A percentile compares a stretch with the other conserved stretches of the same genome.
phyloP scores from a whole-genome alignment of 257 asterid species.

The Apocynum venetum region DNA sequence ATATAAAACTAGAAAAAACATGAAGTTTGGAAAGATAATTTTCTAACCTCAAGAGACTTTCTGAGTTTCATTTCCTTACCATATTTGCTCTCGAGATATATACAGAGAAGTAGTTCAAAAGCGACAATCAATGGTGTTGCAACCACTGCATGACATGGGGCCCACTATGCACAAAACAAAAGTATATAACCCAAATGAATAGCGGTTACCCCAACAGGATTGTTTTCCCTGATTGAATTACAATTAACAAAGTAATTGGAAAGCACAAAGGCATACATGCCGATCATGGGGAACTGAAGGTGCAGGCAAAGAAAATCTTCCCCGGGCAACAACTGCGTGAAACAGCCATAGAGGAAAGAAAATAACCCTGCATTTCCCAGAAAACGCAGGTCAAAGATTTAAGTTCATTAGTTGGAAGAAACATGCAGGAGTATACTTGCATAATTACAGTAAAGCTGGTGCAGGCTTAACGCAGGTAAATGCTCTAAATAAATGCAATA shows the following conservation, averaged over 20 bases:
- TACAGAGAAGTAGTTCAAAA: slow-evolving; percentile 95
- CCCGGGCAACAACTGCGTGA: slow-evolving; percentile 92
- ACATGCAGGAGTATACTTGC: not conserved
- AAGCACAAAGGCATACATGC: slow-evolving; percentile 53
- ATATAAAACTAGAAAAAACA: not conserved
- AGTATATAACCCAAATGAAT: slow-evolving; percentile 5
- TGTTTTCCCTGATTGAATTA: slow-evolving; percentile 15
- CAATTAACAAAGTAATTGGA: slow-evolving; percentile 10
- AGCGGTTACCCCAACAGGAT: slow-evolving; percentile 15
- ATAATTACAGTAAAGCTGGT: not conserved
- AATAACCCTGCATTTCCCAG: slow-evolving; percentile 60
- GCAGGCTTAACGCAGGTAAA: not conserved
- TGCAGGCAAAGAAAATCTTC: slow-evolving; percentile 97
- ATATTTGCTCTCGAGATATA: slow-evolving; percentile 72
- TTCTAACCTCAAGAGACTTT: not conserved
- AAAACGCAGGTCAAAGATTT: slow-evolving; percentile 13
- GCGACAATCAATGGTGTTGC: slow-evolving; percentile 90
- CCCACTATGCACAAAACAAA: slow-evolving; percentile 66
- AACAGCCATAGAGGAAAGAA: slow-evolving; percentile 96
- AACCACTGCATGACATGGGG: slow-evolving; percentile 98
- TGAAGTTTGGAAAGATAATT: not conserved
- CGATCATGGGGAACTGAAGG: slow-evolving; percentile 98
- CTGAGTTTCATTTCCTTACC: slow-evolving; percentile 58
- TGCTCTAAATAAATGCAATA: not conserved
- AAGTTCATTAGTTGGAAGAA: not conserved